These are phyloP conservation scores for Gentiana straminea DNA, from an alignment of 257 asterid genomes.

Conservation along the genomic window DNA sequence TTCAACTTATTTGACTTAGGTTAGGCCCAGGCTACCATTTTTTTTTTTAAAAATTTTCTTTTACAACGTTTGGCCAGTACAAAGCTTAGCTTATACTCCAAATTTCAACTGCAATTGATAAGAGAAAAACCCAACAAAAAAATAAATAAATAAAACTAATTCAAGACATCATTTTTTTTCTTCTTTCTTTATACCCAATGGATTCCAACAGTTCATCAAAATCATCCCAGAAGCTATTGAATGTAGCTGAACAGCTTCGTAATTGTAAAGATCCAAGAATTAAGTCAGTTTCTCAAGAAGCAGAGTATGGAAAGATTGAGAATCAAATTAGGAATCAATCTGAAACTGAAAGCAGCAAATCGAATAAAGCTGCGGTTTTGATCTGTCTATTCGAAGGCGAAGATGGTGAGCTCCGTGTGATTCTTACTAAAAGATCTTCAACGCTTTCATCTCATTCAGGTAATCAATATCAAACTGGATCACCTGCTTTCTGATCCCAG, in stretches of 20 bases:
- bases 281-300: slow-evolving; percentile 1
- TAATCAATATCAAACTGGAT: no score
- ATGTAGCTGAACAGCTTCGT: slow-evolving; percentile 35
- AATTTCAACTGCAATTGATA: no score
- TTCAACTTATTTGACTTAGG: no score
- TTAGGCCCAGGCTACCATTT: no score
- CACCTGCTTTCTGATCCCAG: no score
- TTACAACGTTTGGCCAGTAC: no score
- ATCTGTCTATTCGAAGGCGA: slow-evolving; percentile 58
- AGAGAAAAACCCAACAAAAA: no score
- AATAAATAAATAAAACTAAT: no score
- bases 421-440: slow-evolving; percentile 72
- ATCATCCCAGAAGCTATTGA: slow-evolving; percentile 30
- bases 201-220: slow-evolving; percentile 8
- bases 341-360: slow-evolving; percentile 4
- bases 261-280: slow-evolving; percentile 9
- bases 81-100: no score
- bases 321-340: slow-evolving; percentile 5
- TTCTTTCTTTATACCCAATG: slow-evolving; percentile 16
- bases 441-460: slow-evolving; percentile 60
- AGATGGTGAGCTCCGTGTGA: slow-evolving; percentile 51
- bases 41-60: no score
- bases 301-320: slow-evolving; percentile 2
- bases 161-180: background rate
- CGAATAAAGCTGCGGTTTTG: slow-evolving; percentile 56